Conservation (phyloP, 2,329 filamentous ascomycete genomes). For the Clonostachys solani region DNA sequence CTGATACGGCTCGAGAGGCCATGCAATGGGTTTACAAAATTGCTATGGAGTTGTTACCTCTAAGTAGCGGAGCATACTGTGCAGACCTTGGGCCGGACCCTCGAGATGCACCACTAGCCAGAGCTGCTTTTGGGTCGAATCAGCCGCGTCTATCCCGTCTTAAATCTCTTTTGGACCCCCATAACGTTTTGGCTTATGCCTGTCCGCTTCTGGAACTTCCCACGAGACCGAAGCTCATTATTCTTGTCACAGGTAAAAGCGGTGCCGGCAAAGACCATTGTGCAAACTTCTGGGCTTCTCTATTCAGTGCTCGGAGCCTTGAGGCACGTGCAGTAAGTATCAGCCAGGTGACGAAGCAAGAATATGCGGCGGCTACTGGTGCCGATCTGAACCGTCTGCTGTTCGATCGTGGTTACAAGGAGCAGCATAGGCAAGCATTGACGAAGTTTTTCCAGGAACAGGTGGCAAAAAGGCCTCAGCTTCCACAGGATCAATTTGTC, state of each 20-base stretch:
- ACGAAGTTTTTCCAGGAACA: conserved; percentile 46
- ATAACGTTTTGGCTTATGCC: conserved; percentile 45
- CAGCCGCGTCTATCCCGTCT: conserved; percentile 39
- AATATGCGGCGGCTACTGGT: conserved; percentile 46
- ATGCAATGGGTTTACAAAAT: conserved; percentile 54
- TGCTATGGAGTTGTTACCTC: conserved; percentile 37
- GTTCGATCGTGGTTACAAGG: conserved; percentile 54
- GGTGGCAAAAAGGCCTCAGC: conserved; percentile 30
- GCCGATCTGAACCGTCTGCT: conserved; percentile 44
- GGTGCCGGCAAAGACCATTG: conserved; percentile 58
- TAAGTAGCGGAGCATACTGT: conserved; percentile 48
- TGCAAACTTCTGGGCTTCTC: conserved; percentile 44
- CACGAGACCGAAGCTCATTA: conserved; percentile 37
- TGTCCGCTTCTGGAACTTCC: conserved; percentile 44
- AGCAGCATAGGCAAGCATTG: conserved; percentile 49
- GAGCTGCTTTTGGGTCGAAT: conserved; percentile 54
- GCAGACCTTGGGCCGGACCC: conserved; percentile 62
- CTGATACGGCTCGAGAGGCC: conserved; percentile 25
- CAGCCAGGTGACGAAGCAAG: conserved; percentile 51
- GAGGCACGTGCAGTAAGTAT: conserved; percentile 44
- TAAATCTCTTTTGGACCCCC: conserved; percentile 44
- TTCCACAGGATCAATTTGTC: conserved; percentile 48
- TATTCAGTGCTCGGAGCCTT: conserved; percentile 23
- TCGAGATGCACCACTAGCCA: conserved; percentile 45
- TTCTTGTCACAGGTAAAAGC: conserved; percentile 53